Percentiles rank a stretch among this genome's conserved stretches.
phyloP scores from a whole-genome alignment of 192 early-diverging fungal species.

The Rhizoclosmatium globosum region DNA sequence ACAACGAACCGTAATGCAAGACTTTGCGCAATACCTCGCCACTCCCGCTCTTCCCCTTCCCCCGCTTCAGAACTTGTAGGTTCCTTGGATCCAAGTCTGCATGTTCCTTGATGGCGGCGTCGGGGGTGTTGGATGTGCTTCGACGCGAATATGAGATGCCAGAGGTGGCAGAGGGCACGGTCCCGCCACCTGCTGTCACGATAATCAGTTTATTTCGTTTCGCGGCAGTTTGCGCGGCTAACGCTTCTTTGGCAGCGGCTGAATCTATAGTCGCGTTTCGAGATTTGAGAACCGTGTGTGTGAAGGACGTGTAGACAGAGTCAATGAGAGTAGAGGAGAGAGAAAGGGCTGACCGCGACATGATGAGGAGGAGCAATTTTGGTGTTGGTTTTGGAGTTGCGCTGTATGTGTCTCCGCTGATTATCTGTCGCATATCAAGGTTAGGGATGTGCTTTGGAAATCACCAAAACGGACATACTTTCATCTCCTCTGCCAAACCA shows the following conservation, averaged over 20 bases:
- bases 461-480: slow-evolving; percentile 11
- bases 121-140: not conserved
- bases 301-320: slow-evolving; percentile 17
- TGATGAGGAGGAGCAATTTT: slow-evolving; percentile 20
- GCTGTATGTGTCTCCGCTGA: slow-evolving; percentile 30
- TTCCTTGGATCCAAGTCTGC: slow-evolving; percentile 13
- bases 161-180: slow-evolving; percentile 16
- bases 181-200: slow-evolving; percentile 37
- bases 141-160: slow-evolving; percentile 13
- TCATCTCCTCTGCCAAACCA: slow-evolving; percentile 46
- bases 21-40: slow-evolving; percentile 30
- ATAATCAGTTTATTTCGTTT: slow-evolving; percentile 24
- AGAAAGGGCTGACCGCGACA: slow-evolving; percentile 16
- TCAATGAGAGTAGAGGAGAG: slow-evolving; percentile 11
- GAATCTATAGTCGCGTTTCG: not conserved
- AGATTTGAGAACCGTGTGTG: slow-evolving; percentile 20
- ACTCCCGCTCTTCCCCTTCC: slow-evolving; percentile 6
- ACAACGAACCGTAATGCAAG: slow-evolving; percentile 22
- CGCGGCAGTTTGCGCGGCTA: not conserved
- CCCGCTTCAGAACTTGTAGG: slow-evolving; percentile 16
- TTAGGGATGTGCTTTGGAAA: not conserved
- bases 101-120: not conserved
- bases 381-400: slow-evolving; percentile 2
- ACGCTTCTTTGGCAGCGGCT: not conserved
- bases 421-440: not conserved